Conservation (phyloP, 2,329 filamentous ascomycete species). For the Stylonectria norvegica region DNA sequence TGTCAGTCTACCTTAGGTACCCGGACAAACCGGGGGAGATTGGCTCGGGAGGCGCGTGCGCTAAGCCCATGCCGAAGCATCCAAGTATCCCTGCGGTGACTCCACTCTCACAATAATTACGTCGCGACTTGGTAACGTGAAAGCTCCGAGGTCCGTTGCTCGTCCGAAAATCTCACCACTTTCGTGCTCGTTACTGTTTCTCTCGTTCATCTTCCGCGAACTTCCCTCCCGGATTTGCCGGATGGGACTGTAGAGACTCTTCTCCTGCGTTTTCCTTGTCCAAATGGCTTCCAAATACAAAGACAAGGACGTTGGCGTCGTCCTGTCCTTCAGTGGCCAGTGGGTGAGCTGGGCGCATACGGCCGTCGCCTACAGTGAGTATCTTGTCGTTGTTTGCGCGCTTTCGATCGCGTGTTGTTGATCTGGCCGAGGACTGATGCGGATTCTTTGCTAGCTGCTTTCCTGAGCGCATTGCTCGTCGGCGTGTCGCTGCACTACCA, state of each 20-base stretch:
- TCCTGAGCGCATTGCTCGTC: constrained; percentile 79
- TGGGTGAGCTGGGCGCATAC: constrained; percentile 93
- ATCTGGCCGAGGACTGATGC: constrained; percentile 6
- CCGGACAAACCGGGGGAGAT: no score
- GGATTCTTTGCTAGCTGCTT: constrained; percentile 59
- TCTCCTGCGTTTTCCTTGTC: constrained; percentile 19
- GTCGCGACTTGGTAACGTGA: constrained; percentile 24
- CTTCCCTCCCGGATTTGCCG: constrained; percentile 29
- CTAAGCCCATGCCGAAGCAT: constrained; percentile 3
- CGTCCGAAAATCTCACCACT: constrained; percentile 27
- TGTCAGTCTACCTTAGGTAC: no score
- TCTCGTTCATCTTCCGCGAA: constrained; percentile 14
- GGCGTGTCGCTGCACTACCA: constrained; percentile 82
- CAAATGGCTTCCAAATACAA: constrained; percentile 51
- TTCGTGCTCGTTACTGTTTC: constrained; percentile 11
- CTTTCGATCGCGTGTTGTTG: constrained; percentile 1
- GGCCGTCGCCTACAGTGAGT: constrained; percentile 72
- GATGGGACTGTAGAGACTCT: constrained; percentile 28
- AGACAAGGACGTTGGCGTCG: constrained; percentile 60
- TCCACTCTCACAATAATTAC: constrained; percentile 22
- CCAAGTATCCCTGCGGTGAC: constrained; percentile 2
- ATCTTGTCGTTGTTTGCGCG: constrained; percentile 17
- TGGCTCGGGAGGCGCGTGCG: constrained; percentile 5
- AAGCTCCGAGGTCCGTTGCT: constrained; percentile 26
- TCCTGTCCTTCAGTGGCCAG: constrained; percentile 71